phyloP scores from a whole-genome alignment of 1,284 basidiomycete genomes.

The Moniliophthora roreri region DNA sequence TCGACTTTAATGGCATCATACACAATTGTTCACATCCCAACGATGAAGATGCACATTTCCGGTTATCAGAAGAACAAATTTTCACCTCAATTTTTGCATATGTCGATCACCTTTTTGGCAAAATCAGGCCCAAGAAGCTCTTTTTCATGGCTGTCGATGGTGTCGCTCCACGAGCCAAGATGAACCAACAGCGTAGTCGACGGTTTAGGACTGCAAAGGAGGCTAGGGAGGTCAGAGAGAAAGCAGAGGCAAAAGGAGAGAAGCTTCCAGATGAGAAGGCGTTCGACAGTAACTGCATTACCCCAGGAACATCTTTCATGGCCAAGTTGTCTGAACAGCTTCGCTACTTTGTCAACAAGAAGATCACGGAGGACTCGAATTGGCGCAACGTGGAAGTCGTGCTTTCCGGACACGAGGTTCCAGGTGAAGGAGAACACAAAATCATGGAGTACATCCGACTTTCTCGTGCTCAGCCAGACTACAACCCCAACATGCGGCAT shows the following conservation, averaged over 20 bases:
- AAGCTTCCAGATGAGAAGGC: slow-evolving; percentile 90
- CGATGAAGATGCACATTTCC: slow-evolving; percentile 94
- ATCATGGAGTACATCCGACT: slow-evolving; percentile 99
- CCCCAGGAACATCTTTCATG: slow-evolving; percentile 99
- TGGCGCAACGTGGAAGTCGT: slow-evolving; percentile 95
- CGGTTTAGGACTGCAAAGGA: slow-evolving; percentile 96
- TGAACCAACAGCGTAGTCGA: slow-evolving; percentile 97
- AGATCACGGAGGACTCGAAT: slow-evolving; percentile 92
- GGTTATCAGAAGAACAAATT: slow-evolving; percentile 95
- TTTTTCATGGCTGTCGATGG: slow-evolving; percentile 99
- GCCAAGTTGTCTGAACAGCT: slow-evolving; percentile 86
- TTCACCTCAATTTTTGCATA: slow-evolving; percentile 97
- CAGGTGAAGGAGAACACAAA: slow-evolving; percentile 99
- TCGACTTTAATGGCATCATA: slow-evolving; percentile 99
- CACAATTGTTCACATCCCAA: slow-evolving; percentile 97
- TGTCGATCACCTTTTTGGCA: slow-evolving; percentile 95
- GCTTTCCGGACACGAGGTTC: slow-evolving; percentile 97
- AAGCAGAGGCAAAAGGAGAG: slow-evolving; percentile 88
- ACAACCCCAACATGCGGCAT: slow-evolving; percentile 92
- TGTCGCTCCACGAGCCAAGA: slow-evolving; percentile 97
- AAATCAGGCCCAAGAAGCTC: slow-evolving; percentile 96
- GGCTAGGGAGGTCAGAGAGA: slow-evolving; percentile 83
- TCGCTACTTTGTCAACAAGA: slow-evolving; percentile 96
- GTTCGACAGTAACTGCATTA: slow-evolving; percentile 99
- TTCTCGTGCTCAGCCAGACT: slow-evolving; percentile 91